Conservation (phyloP, 1,284 basidiomycete species). For the Papiliotrema fonsecae region DNA sequence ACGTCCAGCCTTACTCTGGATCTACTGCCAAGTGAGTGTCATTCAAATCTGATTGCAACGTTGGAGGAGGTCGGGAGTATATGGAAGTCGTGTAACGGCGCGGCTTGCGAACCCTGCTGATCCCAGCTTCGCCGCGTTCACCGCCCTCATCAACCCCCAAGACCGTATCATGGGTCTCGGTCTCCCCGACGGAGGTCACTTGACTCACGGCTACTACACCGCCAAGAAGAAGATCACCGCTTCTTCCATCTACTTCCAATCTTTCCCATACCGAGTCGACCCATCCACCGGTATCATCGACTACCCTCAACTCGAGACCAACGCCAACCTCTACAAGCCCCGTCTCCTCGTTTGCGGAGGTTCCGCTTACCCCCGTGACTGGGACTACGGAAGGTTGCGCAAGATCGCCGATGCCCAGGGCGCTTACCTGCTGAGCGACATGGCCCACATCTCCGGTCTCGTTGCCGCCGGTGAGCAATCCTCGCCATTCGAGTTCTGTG, state of each 20-base stretch:
- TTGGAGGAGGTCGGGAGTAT: not conserved
- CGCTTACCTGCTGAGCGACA: conserved; percentile 90
- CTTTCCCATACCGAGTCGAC: conserved; percentile 88
- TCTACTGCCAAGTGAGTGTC: conserved; percentile 84
- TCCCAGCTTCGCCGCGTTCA: conserved; percentile 89
- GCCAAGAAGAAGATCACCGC: conserved; percentile 99
- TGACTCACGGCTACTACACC: conserved; percentile 98
- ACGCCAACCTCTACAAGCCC: conserved; percentile 96
- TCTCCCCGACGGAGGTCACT: conserved; percentile 95
- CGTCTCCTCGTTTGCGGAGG: conserved; percentile 95
- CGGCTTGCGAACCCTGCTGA: not conserved
- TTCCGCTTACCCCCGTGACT: conserved; percentile 97
- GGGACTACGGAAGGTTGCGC: conserved; percentile 84
- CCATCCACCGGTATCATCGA: conserved; percentile 84
- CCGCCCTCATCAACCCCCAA: conserved; percentile 93
- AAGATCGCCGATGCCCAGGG: conserved; percentile 82
- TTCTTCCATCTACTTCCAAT: conserved; percentile 99
- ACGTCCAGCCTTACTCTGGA: conserved; percentile 98
- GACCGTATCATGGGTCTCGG: conserved; percentile 99
- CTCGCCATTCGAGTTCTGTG: conserved; percentile 93
- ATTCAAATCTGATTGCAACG: conserved; percentile 11
- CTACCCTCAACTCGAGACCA: conserved; percentile 74
- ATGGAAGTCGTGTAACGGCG: no score
- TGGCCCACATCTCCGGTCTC: conserved; percentile 95
- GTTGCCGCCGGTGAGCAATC: conserved; percentile 89